Evolutionary conservation across 768 basidiomycete genomes (phyloP), one percentile per base, ranked within the genome.

Genomic region (Sistotremastrum suecicum): DNA sequence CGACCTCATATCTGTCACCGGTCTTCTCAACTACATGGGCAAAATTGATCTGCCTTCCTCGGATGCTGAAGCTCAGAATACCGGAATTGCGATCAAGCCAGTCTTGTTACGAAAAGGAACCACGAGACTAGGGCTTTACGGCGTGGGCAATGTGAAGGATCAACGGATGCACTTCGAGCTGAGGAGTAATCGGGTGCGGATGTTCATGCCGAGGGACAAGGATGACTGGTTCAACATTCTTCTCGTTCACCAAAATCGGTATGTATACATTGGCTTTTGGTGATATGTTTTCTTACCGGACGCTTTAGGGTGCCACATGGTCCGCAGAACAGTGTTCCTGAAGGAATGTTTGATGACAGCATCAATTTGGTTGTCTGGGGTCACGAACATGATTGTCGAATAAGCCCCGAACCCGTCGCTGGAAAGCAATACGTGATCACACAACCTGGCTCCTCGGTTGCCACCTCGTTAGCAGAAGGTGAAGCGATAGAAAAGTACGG

Each of bases 301-400:
- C 20, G 20, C 32, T 36, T 2, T 50, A 97, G 94, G 29, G 94
- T 95, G 3, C 82, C 87, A 54, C 95, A 91, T 58, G 91, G 89
- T 1, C 89, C 90, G 11, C 89, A 97, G 59, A 85, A 90, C 53
- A 89, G 74, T 8, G 92, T 98, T 1, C 91, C 94, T 5, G 95
- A 98, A 56, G 84, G 85, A 49, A 84, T 97, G 78, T 99, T 99
- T 53, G 94, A 98, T 57, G 89, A 99, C 57, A 83, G 80, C 54
- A 72, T 97, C 34, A 79, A 97, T 54, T 72, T 99, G 10, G 87
- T 99, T 5, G 70, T 99, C 2, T 99, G 95, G 95, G 95, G 95
- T 5, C 95, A 99, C 60, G 95, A 99, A 61, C 95, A 99, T 58
- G 95, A 98, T 61, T 98, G 94, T 56, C 77, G 92, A 32, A 85